These are phyloP conservation scores for Agrocybe chaxingu DNA, from an alignment of 768 basidiomycete genomes.

Conservation along the genomic window DNA sequence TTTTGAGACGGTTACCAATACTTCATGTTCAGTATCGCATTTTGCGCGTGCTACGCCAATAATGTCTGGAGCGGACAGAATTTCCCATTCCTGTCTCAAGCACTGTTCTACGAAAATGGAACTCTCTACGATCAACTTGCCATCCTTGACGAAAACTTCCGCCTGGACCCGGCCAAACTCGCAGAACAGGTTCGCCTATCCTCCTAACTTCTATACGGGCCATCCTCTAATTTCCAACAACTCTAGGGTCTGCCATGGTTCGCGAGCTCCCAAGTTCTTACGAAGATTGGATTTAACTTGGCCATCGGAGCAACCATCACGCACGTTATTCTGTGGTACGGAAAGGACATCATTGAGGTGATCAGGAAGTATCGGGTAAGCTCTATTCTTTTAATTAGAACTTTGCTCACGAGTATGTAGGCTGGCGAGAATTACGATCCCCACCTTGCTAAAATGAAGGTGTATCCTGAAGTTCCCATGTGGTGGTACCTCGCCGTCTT, in stretches of 20 bases:
- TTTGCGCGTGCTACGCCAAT: conserved; percentile 39
- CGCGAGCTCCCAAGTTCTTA: conserved; percentile 40
- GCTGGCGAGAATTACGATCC: conserved; percentile 42
- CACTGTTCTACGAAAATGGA: conserved; percentile 49
- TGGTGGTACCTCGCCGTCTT: conserved; percentile 51
- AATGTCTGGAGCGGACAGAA: conserved; percentile 58
- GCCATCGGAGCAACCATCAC: conserved; percentile 46
- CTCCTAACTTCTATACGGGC: neutral
- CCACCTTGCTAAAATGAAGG: conserved; percentile 56
- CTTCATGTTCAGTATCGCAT: conserved; percentile 30
- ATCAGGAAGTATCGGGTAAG: conserved; percentile 39
- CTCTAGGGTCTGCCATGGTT: conserved; percentile 42
- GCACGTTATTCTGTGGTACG: conserved; percentile 53
- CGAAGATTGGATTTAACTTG: conserved; percentile 33
- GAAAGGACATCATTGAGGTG: conserved; percentile 40
- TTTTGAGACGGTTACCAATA: neutral
- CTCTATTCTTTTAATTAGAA: neutral
- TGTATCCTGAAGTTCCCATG: conserved; percentile 39
- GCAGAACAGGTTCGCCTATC: conserved; percentile 33
- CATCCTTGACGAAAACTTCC: conserved; percentile 50
- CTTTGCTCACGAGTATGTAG: conserved; percentile 3
- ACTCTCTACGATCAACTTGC: conserved; percentile 47
- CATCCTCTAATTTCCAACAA: neutral
- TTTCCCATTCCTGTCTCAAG: conserved; percentile 59
- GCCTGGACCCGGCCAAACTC: conserved; percentile 46